Evolutionary conservation across 805 yeast species (phyloP).

Genomic region (Yarrowia osloensis): DNA sequence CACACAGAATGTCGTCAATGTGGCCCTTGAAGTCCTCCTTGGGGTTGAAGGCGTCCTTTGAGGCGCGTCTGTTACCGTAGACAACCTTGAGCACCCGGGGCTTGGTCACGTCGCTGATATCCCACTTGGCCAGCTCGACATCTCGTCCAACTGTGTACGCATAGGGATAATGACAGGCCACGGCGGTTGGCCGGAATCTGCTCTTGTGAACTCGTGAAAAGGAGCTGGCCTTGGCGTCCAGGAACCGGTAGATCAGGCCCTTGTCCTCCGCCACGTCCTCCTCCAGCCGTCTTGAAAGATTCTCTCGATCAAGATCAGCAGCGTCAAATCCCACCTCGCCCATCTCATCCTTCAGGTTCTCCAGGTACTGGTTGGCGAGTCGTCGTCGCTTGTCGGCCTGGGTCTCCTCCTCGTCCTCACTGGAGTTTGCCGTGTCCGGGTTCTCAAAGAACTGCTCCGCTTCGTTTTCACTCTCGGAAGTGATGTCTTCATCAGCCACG

Average conservation of each 20-base stretch:
- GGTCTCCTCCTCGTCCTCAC: conserved; percentile 77
- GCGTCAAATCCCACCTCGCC: conserved; percentile 71
- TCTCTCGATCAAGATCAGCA: conserved; percentile 83
- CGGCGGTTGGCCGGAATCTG: conserved; percentile 41
- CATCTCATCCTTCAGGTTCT: conserved; percentile 64
- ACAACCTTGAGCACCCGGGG: conserved; percentile 66
- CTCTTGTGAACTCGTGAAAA: conserved; percentile 31
- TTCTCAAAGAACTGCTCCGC: conserved; percentile 31
- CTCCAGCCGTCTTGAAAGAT: conserved; percentile 74
- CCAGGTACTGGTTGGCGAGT: conserved; percentile 88
- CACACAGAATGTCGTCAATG: conserved; percentile 69
- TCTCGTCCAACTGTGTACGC: conserved; percentile 84
- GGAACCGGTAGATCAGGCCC: conserved; percentile 75
- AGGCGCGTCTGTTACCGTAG: conserved; percentile 49
- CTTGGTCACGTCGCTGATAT: conserved; percentile 55
- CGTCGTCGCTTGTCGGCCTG: conserved; percentile 94
- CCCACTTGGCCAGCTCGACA: conserved; percentile 78
- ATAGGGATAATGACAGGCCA: conserved; percentile 59
- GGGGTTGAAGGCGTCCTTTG: conserved; percentile 38
- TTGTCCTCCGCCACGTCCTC: conserved; percentile 87
- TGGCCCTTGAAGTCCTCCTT: conserved; percentile 71
- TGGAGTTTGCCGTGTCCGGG: conserved; percentile 43
- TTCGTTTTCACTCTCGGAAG: conserved; percentile 34
- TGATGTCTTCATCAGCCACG: conserved; percentile 37
- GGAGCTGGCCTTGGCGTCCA: conserved; percentile 36